Evolutionary conservation across 148 eudicot species (phyloP).

Genomic region (Simmondsia chinensis): DNA sequence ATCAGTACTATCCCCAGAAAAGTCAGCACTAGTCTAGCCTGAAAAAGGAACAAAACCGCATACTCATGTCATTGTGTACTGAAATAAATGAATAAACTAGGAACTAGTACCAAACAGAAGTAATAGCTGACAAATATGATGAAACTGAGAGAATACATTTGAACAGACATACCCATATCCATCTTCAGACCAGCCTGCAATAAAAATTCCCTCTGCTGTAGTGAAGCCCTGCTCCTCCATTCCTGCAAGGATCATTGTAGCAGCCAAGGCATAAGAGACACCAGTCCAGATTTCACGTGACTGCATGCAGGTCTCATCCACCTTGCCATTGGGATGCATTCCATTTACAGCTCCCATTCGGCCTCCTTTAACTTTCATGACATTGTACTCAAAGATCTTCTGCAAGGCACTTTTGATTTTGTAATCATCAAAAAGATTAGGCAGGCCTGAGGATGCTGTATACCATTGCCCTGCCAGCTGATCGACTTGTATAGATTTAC

Average conservation of each 20-base stretch:
- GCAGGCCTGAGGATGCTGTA: slow-evolving; percentile 84
- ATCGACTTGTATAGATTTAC: slow-evolving; percentile 94
- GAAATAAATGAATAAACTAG: no score
- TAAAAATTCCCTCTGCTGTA: slow-evolving; percentile 90
- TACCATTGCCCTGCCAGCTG: slow-evolving; percentile 99
- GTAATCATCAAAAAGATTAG: slow-evolving; percentile 61
- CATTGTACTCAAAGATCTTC: slow-evolving; percentile 82
- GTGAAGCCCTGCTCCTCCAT: slow-evolving; percentile 85
- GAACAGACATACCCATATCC: slow-evolving; percentile 72
- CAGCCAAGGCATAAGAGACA: slow-evolving; percentile 82
- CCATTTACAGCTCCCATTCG: slow-evolving; percentile 97
- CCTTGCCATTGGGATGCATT: slow-evolving; percentile 87
- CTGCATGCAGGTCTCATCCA: slow-evolving; percentile 98
- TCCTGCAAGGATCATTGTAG: slow-evolving; percentile 93
- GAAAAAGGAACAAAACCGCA: no score
- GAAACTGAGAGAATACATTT: not conserved
- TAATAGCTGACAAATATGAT: not conserved
- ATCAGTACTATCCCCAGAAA: no score
- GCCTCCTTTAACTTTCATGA: slow-evolving; percentile 86
- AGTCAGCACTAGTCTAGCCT: no score
- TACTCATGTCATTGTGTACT: no score
- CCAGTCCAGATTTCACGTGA: slow-evolving; percentile 98
- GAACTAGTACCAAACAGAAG: not conserved
- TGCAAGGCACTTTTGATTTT: slow-evolving; percentile 68
- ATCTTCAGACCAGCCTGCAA: slow-evolving; percentile 96